A percentile compares a stretch with the other conserved stretches of the same genome.
These are phyloP conservation scores for Torulaspora indica DNA, from an alignment of 805 yeast species.

Conservation along the genomic window DNA sequence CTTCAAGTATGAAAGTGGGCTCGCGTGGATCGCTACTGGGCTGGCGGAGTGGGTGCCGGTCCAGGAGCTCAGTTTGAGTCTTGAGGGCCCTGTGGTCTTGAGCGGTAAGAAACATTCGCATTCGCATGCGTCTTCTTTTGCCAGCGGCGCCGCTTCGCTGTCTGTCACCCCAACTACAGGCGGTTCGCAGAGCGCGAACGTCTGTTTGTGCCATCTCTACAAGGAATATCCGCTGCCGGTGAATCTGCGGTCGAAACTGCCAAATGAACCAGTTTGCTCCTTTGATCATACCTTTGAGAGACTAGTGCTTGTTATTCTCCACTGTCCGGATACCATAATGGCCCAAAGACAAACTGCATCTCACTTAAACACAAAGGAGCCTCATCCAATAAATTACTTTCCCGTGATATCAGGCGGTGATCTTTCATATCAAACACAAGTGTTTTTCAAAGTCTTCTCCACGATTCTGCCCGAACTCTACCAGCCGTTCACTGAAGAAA, in stretches of 20 bases:
- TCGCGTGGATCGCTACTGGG: conserved; percentile 84
- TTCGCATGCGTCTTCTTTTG: conserved; percentile 9
- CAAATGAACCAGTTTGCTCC: conserved; percentile 38
- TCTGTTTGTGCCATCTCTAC: conserved; percentile 22
- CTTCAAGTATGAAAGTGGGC: conserved; percentile 72
- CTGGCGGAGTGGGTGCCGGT: conserved; percentile 88
- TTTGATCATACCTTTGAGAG: conserved; percentile 73
- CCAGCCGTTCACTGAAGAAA: conserved; percentile 74
- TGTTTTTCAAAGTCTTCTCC: conserved; percentile 56
- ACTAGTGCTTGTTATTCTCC: conserved; percentile 66
- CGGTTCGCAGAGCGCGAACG: conserved; percentile 1
- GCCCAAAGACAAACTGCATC: conserved; percentile 21
- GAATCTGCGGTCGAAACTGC: conserved; percentile 20
- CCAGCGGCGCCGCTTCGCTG: conserved; percentile 3
- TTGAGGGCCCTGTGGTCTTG: conserved; percentile 25
- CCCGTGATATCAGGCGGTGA: conserved; percentile 37
- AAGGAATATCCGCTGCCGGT: conserved; percentile 32
- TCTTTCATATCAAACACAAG: conserved; percentile 35
- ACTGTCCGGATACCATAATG: conserved; percentile 52
- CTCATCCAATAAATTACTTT: conserved; percentile 23
- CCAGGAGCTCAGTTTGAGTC: conserved; percentile 1
- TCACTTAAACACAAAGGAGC: conserved; percentile 9
- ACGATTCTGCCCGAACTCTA: conserved; percentile 70
- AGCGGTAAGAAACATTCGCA: conserved; percentile 25
- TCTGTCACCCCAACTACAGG: conserved; percentile 1